Evolutionary conservation across 2,329 filamentous ascomycete species (phyloP).

Genomic region (Diplocarpon mali): DNA sequence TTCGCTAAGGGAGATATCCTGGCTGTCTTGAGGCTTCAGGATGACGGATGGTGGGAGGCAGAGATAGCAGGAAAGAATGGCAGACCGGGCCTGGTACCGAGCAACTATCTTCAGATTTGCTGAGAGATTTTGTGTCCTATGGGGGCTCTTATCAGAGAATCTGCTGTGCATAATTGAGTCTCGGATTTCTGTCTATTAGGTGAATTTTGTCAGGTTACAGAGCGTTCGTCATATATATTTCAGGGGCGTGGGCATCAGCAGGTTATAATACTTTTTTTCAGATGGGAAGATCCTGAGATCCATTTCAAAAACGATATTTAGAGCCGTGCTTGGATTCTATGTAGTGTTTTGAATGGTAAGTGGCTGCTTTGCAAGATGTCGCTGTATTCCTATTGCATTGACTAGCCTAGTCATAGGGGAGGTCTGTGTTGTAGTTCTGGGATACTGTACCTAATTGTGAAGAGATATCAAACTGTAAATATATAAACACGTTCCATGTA

Average conservation of each 20-base stretch:
- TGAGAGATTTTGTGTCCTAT: conserved; percentile 7
- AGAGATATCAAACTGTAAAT: too few relatives aligned
- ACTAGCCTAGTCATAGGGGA: too few relatives aligned
- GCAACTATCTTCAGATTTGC: conserved; percentile 46
- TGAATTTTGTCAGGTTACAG: background rate
- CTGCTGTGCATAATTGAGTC: background rate
- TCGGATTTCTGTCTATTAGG: background rate
- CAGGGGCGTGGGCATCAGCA: background rate
- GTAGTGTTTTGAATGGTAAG: too few relatives aligned
- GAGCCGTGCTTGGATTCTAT: too few relatives aligned
- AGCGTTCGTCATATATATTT: background rate
- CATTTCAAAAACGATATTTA: too few relatives aligned
- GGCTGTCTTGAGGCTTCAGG: conserved; percentile 79
- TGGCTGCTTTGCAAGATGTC: too few relatives aligned
- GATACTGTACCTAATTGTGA: too few relatives aligned
- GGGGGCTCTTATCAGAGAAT: background rate
- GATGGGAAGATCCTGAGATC: too few relatives aligned
- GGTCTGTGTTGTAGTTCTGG: too few relatives aligned
- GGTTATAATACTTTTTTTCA: too few relatives aligned
- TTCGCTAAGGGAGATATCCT: conserved; percentile 90
- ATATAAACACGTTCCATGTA: too few relatives aligned
- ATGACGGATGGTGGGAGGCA: conserved; percentile 99
- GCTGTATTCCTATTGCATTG: too few relatives aligned
- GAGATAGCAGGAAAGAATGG: conserved; percentile 63
- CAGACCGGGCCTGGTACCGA: conserved; percentile 54